Evolutionary conservation across 1,284 basidiomycete species (phyloP).

Genomic region (Ganoderma resinaceum): DNA sequence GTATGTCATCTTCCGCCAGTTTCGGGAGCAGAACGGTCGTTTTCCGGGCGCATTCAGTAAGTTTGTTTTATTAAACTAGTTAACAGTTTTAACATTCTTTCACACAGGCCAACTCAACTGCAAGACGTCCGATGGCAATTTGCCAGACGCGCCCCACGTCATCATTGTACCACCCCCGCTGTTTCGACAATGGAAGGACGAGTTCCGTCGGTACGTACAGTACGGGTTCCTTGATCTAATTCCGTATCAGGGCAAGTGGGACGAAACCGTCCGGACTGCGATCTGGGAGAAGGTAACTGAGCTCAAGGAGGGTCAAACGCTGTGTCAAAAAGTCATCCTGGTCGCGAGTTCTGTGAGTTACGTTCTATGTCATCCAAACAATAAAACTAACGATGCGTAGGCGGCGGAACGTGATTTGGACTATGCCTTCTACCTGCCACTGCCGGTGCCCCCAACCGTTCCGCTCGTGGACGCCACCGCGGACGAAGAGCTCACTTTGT

Average conservation of each 20-base stretch:
- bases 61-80: no score
- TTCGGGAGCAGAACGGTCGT: background rate
- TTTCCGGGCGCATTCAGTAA: background rate
- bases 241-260: background rate
- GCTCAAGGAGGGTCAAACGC: background rate
- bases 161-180: background rate
- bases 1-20: background rate
- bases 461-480: background rate
- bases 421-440: background rate
- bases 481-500: background rate
- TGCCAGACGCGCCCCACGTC: no score
- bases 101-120: no score
- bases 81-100: no score
- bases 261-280: background rate
- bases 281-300: background rate
- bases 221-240: background rate
- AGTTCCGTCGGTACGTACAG: constrained; percentile 1
- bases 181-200: background rate
- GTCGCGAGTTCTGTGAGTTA: background rate
- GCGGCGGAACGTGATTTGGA: background rate
- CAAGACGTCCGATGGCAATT: no score
- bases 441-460: background rate
- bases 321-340: background rate
- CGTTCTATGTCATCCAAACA: no score
- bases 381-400: no score